Percentiles rank a stretch among this genome's conserved stretches.
Conservation (phyloP, 73 alveolate species). For the Loxodes magnus region DNA sequence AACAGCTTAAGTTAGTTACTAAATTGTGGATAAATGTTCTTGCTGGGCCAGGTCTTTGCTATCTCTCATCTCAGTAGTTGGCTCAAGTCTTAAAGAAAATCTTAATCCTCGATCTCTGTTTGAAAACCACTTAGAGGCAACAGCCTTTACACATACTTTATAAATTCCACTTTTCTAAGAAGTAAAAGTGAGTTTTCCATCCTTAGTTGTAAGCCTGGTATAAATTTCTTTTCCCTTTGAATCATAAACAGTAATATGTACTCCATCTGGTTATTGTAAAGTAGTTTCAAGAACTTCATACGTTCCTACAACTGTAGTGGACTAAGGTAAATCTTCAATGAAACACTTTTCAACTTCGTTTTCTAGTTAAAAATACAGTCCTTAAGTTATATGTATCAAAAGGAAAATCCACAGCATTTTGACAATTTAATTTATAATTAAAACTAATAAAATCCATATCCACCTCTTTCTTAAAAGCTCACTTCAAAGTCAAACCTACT, state of each 20-base stretch:
- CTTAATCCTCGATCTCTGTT: too few species aligned
- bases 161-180: neutral
- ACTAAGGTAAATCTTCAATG: slow-evolving; percentile 5
- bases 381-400: too few species aligned
- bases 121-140: slow-evolving; percentile 7
- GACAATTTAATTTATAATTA: too few species aligned
- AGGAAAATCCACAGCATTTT: too few species aligned
- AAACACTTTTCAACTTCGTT: slow-evolving; percentile 8
- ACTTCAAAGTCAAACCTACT: too few species aligned
- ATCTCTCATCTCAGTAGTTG: too few species aligned
- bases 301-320: slow-evolving; percentile 7
- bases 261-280: slow-evolving; percentile 13
- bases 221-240: neutral
- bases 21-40: too few species aligned
- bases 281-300: slow-evolving; percentile 4
- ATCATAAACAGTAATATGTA: neutral
- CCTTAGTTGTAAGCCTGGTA: neutral
- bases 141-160: neutral
- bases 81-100: too few species aligned
- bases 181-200: neutral
- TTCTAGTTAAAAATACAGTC: slow-evolving; percentile 2
- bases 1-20: too few species aligned
- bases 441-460: too few species aligned
- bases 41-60: too few species aligned
- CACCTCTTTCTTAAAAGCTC: too few species aligned